A percentile compares a stretch with the other conserved stretches of the same genome.
Conservation (phyloP, 2,329 filamentous ascomycete genomes). For the Xylaria sp. region DNA sequence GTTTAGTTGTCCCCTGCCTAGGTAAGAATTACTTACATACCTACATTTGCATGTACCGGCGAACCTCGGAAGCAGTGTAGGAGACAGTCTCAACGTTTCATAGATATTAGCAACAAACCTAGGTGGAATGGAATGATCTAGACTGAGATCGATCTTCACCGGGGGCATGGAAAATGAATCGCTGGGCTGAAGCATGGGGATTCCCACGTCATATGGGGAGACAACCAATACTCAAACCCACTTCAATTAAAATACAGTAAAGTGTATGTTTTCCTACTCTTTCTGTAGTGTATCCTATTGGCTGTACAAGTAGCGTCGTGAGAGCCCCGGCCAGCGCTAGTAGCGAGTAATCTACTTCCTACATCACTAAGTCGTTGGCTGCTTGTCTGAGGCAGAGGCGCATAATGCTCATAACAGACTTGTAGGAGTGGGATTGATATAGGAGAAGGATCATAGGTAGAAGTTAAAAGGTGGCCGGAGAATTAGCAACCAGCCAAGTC, state of each 20-base stretch:
- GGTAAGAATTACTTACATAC: background rate
- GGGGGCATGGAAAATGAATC: slow-evolving; percentile 5
- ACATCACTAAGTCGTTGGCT: too few relatives aligned
- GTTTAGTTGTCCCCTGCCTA: background rate
- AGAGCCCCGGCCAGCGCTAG: too few relatives aligned
- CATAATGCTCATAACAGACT: too few relatives aligned
- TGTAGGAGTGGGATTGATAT: too few relatives aligned
- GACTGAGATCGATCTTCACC: slow-evolving; percentile 19
- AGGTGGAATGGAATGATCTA: slow-evolving; percentile 12
- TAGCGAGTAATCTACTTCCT: too few relatives aligned
- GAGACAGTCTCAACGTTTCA: slow-evolving; percentile 19
- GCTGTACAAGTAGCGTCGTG: too few relatives aligned
- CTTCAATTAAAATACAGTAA: background rate
- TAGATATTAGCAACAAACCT: slow-evolving; percentile 12
- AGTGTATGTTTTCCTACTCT: background rate
- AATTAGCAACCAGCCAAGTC: background rate
- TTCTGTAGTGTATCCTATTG: background rate
- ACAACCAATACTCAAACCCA: background rate
- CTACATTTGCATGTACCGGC: too few relatives aligned
- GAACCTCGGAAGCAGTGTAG: background rate
- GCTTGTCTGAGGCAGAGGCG: too few relatives aligned
- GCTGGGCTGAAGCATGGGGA: background rate
- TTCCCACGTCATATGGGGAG: slow-evolving; percentile 1
- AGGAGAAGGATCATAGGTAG: too few relatives aligned
- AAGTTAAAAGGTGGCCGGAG: background rate